Evolutionary conservation across 2,329 filamentous ascomycete species (phyloP).

Genomic region (Helminthosporium solani): DNA sequence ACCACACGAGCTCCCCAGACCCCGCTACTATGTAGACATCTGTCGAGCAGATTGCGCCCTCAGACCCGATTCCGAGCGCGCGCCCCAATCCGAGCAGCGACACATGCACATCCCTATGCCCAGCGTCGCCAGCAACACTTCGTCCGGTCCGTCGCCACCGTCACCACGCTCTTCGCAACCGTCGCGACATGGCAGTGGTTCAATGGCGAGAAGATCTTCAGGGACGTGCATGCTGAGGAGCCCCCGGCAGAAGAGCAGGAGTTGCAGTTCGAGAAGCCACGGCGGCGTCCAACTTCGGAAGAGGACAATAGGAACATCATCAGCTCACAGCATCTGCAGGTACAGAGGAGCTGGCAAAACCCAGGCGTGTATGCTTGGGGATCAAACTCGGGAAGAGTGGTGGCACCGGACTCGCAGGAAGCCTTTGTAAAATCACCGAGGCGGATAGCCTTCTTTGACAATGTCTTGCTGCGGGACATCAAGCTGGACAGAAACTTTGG

Average conservation of each 20-base stretch:
- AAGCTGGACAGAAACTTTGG: conserved; percentile 82
- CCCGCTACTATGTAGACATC: conserved; percentile 28
- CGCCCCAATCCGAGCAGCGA: conserved; percentile 24
- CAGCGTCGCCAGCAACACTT: conserved; percentile 50
- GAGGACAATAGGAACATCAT: conserved; percentile 75
- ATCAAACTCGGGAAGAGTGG: conserved; percentile 80
- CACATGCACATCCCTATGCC: conserved; percentile 43
- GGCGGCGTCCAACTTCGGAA: conserved; percentile 56
- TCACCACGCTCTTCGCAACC: conserved; percentile 46
- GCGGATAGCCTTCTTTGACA: conserved; percentile 79
- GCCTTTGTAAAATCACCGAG: conserved; percentile 75
- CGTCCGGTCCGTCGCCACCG: conserved; percentile 45
- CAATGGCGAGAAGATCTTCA: conserved; percentile 42
- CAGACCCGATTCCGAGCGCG: conserved; percentile 27
- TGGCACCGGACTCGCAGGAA: conserved; percentile 79
- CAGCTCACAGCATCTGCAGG: conserved; percentile 83
- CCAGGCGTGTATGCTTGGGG: conserved; percentile 96
- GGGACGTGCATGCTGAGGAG: conserved; percentile 52
- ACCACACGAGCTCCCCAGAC: conserved; percentile 24
- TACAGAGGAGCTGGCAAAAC: conserved; percentile 76
- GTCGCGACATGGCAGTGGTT: conserved; percentile 49
- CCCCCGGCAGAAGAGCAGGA: conserved; percentile 50
- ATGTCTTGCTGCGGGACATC: conserved; percentile 78
- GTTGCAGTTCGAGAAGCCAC: conserved; percentile 67
- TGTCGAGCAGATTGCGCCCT: conserved; percentile 21